phyloP scores from a whole-genome alignment of 441 rosid species.

The Euphorbia celastroides region DNA sequence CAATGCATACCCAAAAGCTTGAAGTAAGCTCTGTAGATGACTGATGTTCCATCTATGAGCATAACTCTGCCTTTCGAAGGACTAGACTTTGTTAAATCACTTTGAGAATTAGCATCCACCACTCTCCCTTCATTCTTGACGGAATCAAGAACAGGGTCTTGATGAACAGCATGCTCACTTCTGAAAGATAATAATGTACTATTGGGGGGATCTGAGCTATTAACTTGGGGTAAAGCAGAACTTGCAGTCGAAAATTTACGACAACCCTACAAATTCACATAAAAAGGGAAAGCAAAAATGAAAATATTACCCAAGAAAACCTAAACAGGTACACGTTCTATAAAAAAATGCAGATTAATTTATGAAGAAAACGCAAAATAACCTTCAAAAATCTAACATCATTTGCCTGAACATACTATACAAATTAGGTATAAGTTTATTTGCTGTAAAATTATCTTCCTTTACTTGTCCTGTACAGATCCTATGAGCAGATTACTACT shows the following conservation, averaged over 20 bases:
- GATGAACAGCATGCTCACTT: conserved; percentile 21
- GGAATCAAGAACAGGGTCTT: conserved; percentile 25
- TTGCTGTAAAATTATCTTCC: neutral
- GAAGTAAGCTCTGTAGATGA: conserved; percentile 93
- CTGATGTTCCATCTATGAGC: conserved; percentile 94
- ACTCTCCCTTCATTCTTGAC: conserved; percentile 32
- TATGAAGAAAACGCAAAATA: neutral
- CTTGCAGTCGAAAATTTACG: conserved; percentile 33
- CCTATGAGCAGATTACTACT: neutral
- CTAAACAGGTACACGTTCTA: neutral
- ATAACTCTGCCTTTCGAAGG: conserved; percentile 63
- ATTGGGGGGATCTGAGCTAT: conserved; percentile 27
- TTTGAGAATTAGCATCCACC: conserved; percentile 21
- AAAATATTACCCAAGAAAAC: neutral
- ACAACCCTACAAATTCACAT: conserved; percentile 39
- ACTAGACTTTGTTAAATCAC: conserved; percentile 9
- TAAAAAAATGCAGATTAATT: neutral
- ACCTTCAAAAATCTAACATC: neutral
- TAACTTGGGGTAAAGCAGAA: conserved; percentile 26
- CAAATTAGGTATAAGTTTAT: neutral
- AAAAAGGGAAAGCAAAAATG: neutral
- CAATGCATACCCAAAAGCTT: conserved; percentile 73
- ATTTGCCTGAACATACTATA: neutral
- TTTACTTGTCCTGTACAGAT: neutral
- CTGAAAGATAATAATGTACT: conserved; percentile 24